phyloP scores from a whole-genome alignment of 169 alveolate genomes.

The Eimeria necatrix region DNA sequence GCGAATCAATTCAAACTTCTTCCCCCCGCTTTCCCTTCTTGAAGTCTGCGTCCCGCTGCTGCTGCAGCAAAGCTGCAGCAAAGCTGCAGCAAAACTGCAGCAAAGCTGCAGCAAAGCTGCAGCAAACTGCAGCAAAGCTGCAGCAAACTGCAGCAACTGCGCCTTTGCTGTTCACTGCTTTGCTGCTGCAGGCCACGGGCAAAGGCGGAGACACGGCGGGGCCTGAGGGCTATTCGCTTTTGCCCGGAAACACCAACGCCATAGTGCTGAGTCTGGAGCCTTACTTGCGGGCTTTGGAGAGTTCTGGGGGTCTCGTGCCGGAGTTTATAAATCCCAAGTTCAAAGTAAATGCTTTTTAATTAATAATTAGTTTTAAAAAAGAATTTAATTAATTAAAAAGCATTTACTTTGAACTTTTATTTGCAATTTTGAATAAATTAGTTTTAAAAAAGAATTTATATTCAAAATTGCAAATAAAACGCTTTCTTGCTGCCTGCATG shows the following conservation, averaged over 20 bases:
- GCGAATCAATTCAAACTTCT: too few relatives aligned
- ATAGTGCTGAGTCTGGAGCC: conserved; percentile 89
- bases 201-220: conserved; percentile 86
- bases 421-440: not conserved
- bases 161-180: too few relatives aligned
- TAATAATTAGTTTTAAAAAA: not conserved
- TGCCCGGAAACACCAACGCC: conserved; percentile 96
- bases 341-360: conserved; percentile 76
- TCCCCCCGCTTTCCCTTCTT: too few relatives aligned
- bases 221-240: conserved; percentile 85
- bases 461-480: too few relatives aligned
- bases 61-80: too few relatives aligned
- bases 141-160: too few relatives aligned
- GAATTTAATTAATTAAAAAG: not conserved
- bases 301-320: conserved; percentile 94
- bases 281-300: conserved; percentile 88
- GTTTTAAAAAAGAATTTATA: too few relatives aligned
- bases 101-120: too few relatives aligned
- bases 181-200: conserved; percentile 84
- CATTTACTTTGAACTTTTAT: conserved; percentile 88
- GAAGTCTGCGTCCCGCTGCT: too few relatives aligned
- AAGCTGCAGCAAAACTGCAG: too few relatives aligned
- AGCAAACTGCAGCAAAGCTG: too few relatives aligned
- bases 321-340: conserved; percentile 97
- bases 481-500: not conserved